phyloP scores from a whole-genome alignment of 495 filamentous ascomycete genomes.

The Xylaria intraflava region DNA sequence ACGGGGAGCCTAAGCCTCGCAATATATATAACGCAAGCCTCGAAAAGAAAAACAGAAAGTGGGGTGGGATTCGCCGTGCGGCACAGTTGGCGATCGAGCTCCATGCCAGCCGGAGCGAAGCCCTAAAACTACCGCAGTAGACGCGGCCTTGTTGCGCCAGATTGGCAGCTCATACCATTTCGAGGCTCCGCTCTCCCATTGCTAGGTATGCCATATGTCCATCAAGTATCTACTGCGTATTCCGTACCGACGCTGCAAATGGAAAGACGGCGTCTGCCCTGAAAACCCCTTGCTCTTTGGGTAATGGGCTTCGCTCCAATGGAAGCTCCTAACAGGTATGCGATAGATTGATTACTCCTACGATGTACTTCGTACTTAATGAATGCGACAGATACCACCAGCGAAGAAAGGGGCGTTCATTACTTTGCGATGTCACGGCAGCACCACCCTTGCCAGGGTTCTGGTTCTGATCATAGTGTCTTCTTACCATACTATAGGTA shows the following conservation, averaged over 20 bases:
- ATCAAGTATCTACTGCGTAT: too few species aligned
- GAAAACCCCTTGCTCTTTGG: not conserved
- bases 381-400: constrained; percentile 2
- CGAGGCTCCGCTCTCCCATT: too few species aligned
- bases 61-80: constrained; percentile 1
- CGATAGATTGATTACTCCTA: constrained; percentile 1
- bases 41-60: constrained; percentile 7
- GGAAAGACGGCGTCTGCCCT: too few species aligned
- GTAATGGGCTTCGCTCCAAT: not conserved
- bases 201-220: too few species aligned
- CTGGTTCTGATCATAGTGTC: not conserved
- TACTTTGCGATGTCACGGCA: not conserved
- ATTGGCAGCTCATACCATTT: too few species aligned
- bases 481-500: not conserved
- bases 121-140: constrained; percentile 10
- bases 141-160: constrained; percentile 5
- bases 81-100: constrained; percentile 6
- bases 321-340: not conserved
- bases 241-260: too few species aligned
- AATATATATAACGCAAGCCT: constrained; percentile 4
- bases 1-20: constrained; percentile 4
- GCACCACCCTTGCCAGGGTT: not conserved
- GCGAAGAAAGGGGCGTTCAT: not conserved
- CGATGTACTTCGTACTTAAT: too few species aligned
- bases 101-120: constrained; percentile 7